Conservation (phyloP, 1,139 yeast genomes). For the Debaryomycetaceae sp. region DNA sequence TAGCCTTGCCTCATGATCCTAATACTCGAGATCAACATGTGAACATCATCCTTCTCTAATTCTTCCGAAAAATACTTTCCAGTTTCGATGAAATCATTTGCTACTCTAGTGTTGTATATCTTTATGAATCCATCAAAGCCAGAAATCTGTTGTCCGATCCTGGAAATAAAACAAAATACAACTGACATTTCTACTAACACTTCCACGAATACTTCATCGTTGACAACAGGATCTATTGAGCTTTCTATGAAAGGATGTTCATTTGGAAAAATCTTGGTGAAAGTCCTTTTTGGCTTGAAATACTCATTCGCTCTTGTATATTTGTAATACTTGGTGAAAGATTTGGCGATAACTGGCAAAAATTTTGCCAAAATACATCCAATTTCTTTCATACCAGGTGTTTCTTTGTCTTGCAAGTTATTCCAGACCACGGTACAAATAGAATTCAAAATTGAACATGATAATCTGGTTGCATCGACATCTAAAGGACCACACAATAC, state of each 20-base stretch:
- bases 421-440: conserved; percentile 43
- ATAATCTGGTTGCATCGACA: conserved; percentile 58
- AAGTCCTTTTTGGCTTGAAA: conserved; percentile 60
- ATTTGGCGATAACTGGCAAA: conserved; percentile 49
- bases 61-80: conserved; percentile 30
- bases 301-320: conserved; percentile 49
- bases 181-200: conserved; percentile 66
- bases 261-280: conserved; percentile 66
- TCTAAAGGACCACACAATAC: conserved; percentile 54
- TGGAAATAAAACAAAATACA: conserved; percentile 55
- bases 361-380: conserved; percentile 41
- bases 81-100: conserved; percentile 33
- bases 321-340: conserved; percentile 53
- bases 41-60: conserved; percentile 41
- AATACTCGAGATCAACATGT: conserved; percentile 51
- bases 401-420: conserved; percentile 19
- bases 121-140: conserved; percentile 42
- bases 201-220: conserved; percentile 70
- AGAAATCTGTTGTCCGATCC: conserved; percentile 45
- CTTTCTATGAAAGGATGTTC: conserved; percentile 61
- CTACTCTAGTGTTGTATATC: conserved; percentile 25
- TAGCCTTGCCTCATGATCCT: conserved; percentile 56
- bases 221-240: conserved; percentile 73
- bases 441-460: conserved; percentile 55
- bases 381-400: conserved; percentile 21